A percentile compares a stretch with the other conserved stretches of the same genome.
Conservation (phyloP, 2,329 filamentous ascomycete species). For the Phialophora verrucosa region DNA sequence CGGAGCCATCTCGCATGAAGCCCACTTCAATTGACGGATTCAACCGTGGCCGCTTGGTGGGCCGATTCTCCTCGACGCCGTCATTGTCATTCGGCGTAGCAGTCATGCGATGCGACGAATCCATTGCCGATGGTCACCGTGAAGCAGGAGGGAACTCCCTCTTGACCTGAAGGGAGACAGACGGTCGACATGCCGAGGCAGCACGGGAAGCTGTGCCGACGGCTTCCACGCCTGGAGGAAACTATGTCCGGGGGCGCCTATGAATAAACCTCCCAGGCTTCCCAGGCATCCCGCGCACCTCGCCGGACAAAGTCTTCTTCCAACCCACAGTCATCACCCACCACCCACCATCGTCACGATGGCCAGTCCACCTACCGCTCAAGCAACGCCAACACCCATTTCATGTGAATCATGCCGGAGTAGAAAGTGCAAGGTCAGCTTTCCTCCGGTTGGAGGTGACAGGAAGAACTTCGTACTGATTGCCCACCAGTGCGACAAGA, state of each 20-base stretch:
- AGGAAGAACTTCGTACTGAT: not conserved
- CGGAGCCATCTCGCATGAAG: constrained; percentile 59
- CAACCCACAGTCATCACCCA: not conserved
- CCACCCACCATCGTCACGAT: not conserved
- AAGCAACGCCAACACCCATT: not conserved
- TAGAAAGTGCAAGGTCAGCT: constrained; percentile 36
- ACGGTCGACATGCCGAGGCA: not conserved
- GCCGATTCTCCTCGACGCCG: not conserved
- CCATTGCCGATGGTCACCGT: not conserved
- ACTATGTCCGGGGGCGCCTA: not conserved
- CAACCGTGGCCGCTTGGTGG: constrained; percentile 4
- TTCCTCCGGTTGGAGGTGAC: not conserved
- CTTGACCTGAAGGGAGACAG: not conserved
- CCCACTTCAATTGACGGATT: constrained; percentile 47
- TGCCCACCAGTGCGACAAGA: constrained; percentile 5
- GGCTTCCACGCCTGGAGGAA: not conserved
- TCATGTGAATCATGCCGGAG: constrained; percentile 30
- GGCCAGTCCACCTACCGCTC: not conserved
- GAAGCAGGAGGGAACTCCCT: not conserved
- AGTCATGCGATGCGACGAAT: not conserved
- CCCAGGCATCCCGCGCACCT: not conserved
- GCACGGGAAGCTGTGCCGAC: not conserved
- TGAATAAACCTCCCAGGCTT: not conserved
- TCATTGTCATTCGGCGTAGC: not conserved
- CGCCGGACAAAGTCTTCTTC: constrained; percentile 3